Conservation (phyloP, 2,329 filamentous ascomycete species). For the Myriosclerotinia curreyana region DNA sequence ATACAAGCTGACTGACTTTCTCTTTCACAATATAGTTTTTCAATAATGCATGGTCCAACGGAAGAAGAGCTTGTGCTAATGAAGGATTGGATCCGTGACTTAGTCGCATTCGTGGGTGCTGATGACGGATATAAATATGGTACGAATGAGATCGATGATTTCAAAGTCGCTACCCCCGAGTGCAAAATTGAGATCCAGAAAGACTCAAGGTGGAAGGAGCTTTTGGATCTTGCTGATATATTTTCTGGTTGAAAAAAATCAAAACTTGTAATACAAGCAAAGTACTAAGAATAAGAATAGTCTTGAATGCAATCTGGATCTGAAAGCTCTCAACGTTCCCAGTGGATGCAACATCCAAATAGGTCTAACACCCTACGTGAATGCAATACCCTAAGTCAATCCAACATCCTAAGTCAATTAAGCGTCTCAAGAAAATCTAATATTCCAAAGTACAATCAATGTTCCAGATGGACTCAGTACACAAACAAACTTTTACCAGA, state of each 20-base stretch:
- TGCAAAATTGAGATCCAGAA: conserved; percentile 40
- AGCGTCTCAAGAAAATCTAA: too few relatives aligned
- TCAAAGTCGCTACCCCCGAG: conserved; percentile 41
- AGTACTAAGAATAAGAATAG: too few relatives aligned
- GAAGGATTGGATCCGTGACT: conserved; percentile 42
- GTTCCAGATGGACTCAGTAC: too few relatives aligned
- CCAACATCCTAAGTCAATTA: too few relatives aligned
- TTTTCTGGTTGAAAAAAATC: conserved; percentile 31
- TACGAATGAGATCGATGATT: conserved; percentile 40
- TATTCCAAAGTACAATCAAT: too few relatives aligned
- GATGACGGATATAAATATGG: conserved; percentile 39
- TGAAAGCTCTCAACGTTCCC: too few relatives aligned
- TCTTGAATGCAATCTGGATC: too few relatives aligned
- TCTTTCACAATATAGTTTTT: conserved; percentile 37
- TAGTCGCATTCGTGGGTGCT: conserved; percentile 43
- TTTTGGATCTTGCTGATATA: conserved; percentile 36
- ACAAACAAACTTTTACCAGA: too few relatives aligned
- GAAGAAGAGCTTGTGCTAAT: conserved; percentile 40
- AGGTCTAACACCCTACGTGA: too few relatives aligned
- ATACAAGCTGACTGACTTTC: neutral
- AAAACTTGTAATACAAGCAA: too few relatives aligned
- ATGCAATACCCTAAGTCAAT: too few relatives aligned
- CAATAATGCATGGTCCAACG: conserved; percentile 43
- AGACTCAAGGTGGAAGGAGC: conserved; percentile 41
- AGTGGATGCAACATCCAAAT: too few relatives aligned